Evolutionary conservation across 1,284 basidiomycete genomes (phyloP).

Genomic region (Tremellales sp.): DNA sequence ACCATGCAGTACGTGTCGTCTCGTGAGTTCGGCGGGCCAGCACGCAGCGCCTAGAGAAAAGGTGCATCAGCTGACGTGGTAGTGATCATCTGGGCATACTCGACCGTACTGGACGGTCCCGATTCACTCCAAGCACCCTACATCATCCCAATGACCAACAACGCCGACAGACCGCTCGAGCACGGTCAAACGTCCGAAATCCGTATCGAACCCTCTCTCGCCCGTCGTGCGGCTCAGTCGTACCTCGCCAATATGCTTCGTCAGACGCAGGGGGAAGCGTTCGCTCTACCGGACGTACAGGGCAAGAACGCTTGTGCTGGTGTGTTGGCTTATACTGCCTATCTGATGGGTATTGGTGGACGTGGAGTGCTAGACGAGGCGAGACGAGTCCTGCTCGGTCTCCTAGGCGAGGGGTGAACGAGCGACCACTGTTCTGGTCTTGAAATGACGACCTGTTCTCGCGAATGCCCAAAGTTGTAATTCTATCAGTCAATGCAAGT

Average conservation of each 20-base stretch:
- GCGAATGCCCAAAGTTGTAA: background rate
- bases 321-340: conserved; percentile 24
- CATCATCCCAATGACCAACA: conserved; percentile 6
- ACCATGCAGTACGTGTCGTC: conserved; percentile 13
- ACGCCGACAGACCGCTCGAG: background rate
- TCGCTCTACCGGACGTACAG: conserved; percentile 5
- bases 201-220: conserved; percentile 21
- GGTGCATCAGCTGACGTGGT: conserved; percentile 1
- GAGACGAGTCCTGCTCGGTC: conserved; percentile 15
- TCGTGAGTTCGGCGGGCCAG: conserved; percentile 9
- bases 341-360: conserved; percentile 17
- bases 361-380: conserved; percentile 22
- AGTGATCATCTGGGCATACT: conserved; percentile 24
- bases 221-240: conserved; percentile 15
- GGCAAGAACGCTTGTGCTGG: conserved; percentile 22
- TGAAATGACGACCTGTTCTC: no score
- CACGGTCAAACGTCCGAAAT: background rate
- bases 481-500: background rate
- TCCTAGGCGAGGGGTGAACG: conserved; percentile 11
- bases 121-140: conserved; percentile 10
- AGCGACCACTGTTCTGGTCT: no score
- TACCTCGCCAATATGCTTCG: conserved; percentile 16
- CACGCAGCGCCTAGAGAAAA: no score
- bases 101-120: conserved; percentile 17
- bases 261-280: conserved; percentile 2